Evolutionary conservation across 2,329 filamentous ascomycete genomes (phyloP), one percentile per base, ranked within the genome.

Genomic region (Colletotrichum sp.): DNA sequence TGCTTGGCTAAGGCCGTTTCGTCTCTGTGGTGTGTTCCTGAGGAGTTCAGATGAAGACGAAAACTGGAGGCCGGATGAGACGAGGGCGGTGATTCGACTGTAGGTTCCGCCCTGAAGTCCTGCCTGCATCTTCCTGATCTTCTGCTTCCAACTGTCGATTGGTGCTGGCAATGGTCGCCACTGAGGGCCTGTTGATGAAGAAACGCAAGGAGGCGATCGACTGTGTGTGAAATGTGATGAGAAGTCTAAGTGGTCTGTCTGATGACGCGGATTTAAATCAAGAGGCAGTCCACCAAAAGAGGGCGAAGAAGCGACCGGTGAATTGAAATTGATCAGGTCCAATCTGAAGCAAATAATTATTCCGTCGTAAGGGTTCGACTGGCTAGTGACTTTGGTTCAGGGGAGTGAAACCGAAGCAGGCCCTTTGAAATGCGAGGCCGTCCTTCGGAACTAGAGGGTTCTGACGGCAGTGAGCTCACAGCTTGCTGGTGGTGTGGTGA

Each of bases 1-100:
- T 34, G 70, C 73, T 65, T 73, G 63, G 72, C 69, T 69, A 72
- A 32, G 30, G 73, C 44, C 64, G 74, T 76, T 76, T 76, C 74
- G 74, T 65, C 64, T 72, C 39, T 64, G 63, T 49, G 52, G 52
- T 64, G 59, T 49, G 65, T 70, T 57, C 66, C 49, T 32, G 32
- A 28, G 30, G 34, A 69, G 67, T 74, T 74, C 71, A 70, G 71
- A 74, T 39, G 71, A 74, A 55, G 65, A 57, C 26, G 12, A 34
- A 70, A 60, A 60, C 10, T 69, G 24, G 44, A 70, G 12, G 36
- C 63, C 72, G 62, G 39, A 63, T 68, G 55, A 57, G 63, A 75
- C 26, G 39, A 39, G 32, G 57, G 9, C 36, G 32, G 30, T 64
- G 62, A 26, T 64, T 64, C 28, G 30, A 32, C 59, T 30, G 18